These are phyloP conservation scores for Sugiyamaella sp. DNA, from an alignment of 1,139 yeast species.

Conservation along the genomic window DNA sequence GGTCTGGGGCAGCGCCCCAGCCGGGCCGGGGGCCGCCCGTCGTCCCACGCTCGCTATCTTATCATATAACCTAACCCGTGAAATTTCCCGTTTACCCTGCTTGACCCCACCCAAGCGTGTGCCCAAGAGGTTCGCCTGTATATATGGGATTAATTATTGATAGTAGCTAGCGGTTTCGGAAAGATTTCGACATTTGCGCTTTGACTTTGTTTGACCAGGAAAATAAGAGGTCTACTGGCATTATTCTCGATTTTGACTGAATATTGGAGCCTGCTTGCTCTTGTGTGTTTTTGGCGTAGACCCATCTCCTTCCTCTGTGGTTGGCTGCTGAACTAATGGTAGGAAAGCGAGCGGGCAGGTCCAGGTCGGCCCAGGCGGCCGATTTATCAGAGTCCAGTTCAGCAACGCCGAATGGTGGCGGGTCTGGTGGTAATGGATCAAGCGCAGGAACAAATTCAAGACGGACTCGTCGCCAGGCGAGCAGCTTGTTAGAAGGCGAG, in stretches of 20 bases:
- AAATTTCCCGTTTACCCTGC: constrained; percentile 17
- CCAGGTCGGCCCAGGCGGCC: constrained; percentile 15
- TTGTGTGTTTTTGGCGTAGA: constrained; percentile 47
- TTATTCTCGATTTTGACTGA: no score
- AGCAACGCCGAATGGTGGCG: constrained; percentile 6
- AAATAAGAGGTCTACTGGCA: no score
- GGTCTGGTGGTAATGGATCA: neutral
- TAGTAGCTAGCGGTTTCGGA: no score
- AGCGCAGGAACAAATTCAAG: no score
- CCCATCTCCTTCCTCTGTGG: constrained; percentile 46
- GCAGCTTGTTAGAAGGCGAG: constrained; percentile 9
- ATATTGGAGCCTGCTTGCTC: no score
- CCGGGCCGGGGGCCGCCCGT: no score
- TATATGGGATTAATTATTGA: neutral
- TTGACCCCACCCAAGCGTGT: constrained; percentile 14
- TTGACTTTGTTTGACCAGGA: no score
- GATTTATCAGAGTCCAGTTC: constrained; percentile 13
- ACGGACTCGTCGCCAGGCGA: constrained; percentile 10
- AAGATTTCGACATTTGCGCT: neutral
- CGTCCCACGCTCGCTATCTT: neutral
- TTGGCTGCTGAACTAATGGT: constrained; percentile 47
- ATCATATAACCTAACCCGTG: constrained; percentile 14
- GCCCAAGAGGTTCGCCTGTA: neutral
- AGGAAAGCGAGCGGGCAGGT: constrained; percentile 14
- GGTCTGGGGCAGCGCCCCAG: neutral